Percentiles rank a stretch among this genome's conserved stretches.
These are phyloP conservation scores for Hymenoscyphus scutula DNA, from an alignment of 2,329 filamentous ascomycete genomes.

Conservation along the genomic window DNA sequence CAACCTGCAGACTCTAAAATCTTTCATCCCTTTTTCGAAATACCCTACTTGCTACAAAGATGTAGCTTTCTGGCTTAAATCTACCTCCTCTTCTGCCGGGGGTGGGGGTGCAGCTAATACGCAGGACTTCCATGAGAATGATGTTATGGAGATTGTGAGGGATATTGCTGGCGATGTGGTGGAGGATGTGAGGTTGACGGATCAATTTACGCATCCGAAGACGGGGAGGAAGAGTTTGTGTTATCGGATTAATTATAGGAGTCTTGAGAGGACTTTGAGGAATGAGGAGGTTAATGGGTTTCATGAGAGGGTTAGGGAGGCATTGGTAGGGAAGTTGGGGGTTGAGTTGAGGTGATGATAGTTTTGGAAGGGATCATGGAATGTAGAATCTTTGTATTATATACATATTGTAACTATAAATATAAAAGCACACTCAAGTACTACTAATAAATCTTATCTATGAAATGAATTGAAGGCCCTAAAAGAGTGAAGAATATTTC, in stretches of 20 bases:
- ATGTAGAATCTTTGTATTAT: not conserved
- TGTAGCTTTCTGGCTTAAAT: slow-evolving; percentile 84
- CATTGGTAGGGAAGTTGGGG: slow-evolving; percentile 67
- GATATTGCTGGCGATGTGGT: slow-evolving; percentile 77
- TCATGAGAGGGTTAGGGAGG: slow-evolving; percentile 64
- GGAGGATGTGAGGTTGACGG: slow-evolving; percentile 81
- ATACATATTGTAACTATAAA: not conserved
- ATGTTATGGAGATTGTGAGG: slow-evolving; percentile 93
- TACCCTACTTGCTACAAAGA: slow-evolving; percentile 88
- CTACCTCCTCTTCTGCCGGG: slow-evolving; percentile 51
- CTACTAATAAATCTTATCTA: not conserved
- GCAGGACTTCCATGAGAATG: slow-evolving; percentile 80
- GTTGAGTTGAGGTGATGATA: slow-evolving; percentile 69
- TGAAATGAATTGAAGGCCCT: not conserved
- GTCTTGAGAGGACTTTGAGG: slow-evolving; percentile 84
- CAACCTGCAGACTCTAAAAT: slow-evolving; percentile 48
- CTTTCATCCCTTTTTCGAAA: slow-evolving; percentile 86
- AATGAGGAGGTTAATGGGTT: slow-evolving; percentile 75
- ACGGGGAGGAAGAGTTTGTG: slow-evolving; percentile 80
- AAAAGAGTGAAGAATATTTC: not conserved
- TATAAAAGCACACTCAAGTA: not conserved
- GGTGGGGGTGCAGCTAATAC: slow-evolving; percentile 44
- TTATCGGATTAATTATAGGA: slow-evolving; percentile 92
- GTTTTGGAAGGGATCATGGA: too few species aligned
- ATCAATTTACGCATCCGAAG: slow-evolving; percentile 86